These are phyloP conservation scores for Aureobasidium sp. DNA, from an alignment of 2,329 filamentous ascomycete genomes.

Conservation along the genomic window DNA sequence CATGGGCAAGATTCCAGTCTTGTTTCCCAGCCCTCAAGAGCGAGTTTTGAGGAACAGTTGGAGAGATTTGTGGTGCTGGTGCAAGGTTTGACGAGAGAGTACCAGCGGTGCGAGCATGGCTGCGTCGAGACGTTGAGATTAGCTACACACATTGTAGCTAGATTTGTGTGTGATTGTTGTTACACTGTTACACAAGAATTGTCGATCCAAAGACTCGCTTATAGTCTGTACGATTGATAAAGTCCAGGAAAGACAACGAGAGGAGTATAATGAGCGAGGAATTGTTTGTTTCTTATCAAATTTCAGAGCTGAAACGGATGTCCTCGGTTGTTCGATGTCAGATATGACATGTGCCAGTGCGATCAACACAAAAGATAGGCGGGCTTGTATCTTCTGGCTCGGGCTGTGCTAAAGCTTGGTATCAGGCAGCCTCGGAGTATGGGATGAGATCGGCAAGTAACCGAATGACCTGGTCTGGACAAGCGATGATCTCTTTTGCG, in stretches of 20 bases:
- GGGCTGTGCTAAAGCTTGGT: conserved; percentile 9
- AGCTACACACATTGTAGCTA: conserved; percentile 38
- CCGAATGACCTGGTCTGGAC: neutral
- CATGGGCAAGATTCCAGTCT: conserved; percentile 40
- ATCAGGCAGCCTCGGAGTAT: neutral
- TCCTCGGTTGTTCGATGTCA: neutral
- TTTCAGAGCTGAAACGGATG: neutral
- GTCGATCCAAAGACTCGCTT: neutral
- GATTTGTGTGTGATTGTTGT: neutral
- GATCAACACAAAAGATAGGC: conserved; percentile 1
- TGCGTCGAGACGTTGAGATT: conserved; percentile 40
- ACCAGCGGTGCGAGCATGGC: conserved; percentile 42
- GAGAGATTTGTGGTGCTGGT: conserved; percentile 35
- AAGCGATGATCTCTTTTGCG: neutral
- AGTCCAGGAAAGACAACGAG: neutral
- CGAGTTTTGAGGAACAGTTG: conserved; percentile 38
- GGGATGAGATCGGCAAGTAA: neutral
- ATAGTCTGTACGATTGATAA: neutral
- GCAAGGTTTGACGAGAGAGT: conserved; percentile 38
- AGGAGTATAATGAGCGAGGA: neutral
- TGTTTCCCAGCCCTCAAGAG: conserved; percentile 42
- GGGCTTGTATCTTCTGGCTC: neutral
- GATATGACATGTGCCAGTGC: conserved; percentile 6
- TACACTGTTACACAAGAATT: neutral
- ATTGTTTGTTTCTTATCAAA: neutral